phyloP scores from a whole-genome alignment of 805 yeast species.

The Pichia nakasei region DNA sequence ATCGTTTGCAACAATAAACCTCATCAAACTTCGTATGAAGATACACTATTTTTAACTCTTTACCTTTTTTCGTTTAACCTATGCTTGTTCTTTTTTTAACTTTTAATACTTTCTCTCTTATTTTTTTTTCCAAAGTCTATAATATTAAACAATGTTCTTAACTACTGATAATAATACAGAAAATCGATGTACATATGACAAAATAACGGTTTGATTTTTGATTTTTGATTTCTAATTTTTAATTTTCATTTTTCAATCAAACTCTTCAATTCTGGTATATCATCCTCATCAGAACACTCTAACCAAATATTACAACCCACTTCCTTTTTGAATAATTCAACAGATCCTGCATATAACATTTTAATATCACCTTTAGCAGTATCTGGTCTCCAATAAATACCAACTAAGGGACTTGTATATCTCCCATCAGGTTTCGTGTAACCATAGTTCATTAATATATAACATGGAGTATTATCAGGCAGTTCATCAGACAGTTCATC shows the following conservation, averaged over 20 bases:
- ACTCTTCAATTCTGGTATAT: slow-evolving; percentile 49
- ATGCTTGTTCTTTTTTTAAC: background rate
- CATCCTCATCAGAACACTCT: slow-evolving; percentile 61
- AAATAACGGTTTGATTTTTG: too few relatives aligned
- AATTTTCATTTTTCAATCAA: slow-evolving; percentile 16
- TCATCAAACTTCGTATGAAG: too few relatives aligned
- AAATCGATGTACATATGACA: too few relatives aligned
- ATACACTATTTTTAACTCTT: background rate
- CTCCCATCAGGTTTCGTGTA: slow-evolving; percentile 59
- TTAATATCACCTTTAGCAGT: slow-evolving; percentile 74
- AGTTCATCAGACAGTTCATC: slow-evolving; percentile 65
- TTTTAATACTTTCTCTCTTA: too few relatives aligned
- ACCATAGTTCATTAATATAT: slow-evolving; percentile 69
- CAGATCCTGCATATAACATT: slow-evolving; percentile 89
- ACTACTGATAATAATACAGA: too few relatives aligned
- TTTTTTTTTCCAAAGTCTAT: too few relatives aligned
- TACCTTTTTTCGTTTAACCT: background rate
- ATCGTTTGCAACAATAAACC: slow-evolving; percentile 11
- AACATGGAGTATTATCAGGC: slow-evolving; percentile 79
- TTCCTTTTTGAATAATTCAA: slow-evolving; percentile 67
- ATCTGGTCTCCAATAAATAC: slow-evolving; percentile 83
- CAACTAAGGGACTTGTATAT: slow-evolving; percentile 60
- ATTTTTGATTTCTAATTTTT: too few relatives aligned
- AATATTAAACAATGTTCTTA: too few relatives aligned
- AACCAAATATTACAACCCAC: slow-evolving; percentile 65